phyloP scores from a whole-genome alignment of 768 basidiomycete species.

The Termitomyces sp. region DNA sequence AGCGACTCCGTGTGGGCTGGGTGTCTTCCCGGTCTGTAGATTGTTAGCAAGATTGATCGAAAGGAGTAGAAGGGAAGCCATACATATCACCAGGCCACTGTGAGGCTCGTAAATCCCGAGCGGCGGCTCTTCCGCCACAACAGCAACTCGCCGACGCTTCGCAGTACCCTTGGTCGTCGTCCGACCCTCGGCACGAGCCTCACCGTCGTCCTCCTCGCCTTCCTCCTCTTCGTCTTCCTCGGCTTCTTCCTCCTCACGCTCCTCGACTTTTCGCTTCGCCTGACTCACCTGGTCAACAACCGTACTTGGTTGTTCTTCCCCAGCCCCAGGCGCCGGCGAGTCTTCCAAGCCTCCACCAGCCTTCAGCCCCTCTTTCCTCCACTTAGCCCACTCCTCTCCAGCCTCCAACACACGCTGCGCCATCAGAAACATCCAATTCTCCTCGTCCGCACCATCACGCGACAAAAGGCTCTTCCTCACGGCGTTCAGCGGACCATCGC shows the following conservation, averaged over 20 bases:
- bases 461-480: slow-evolving; percentile 77
- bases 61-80: slow-evolving; percentile 20
- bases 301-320: slow-evolving; percentile 16
- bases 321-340: slow-evolving; percentile 21
- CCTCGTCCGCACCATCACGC: slow-evolving; percentile 77
- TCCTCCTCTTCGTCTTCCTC: slow-evolving; percentile 20
- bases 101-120: slow-evolving; percentile 84
- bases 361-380: slow-evolving; percentile 51
- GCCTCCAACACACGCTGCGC: slow-evolving; percentile 62
- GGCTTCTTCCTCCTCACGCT: slow-evolving; percentile 24
- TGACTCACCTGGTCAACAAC: slow-evolving; percentile 4
- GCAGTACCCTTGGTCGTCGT: neutral
- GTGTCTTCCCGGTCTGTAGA: slow-evolving; percentile 70
- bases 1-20: slow-evolving; percentile 63
- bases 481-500: slow-evolving; percentile 81
- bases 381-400: slow-evolving; percentile 59
- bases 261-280: slow-evolving; percentile 27
- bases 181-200: neutral
- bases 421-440: slow-evolving; percentile 91
- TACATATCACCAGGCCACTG: slow-evolving; percentile 70
- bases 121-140: slow-evolving; percentile 32
- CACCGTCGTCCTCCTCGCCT: neutral
- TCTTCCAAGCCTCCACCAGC: slow-evolving; percentile 42
- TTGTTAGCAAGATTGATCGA: neutral
- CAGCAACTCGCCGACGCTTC: slow-evolving; percentile 25